Percentiles rank a stretch among this genome's conserved stretches.
Conservation (phyloP, 2,329 filamentous ascomycete genomes). For the Oidium heveae region DNA sequence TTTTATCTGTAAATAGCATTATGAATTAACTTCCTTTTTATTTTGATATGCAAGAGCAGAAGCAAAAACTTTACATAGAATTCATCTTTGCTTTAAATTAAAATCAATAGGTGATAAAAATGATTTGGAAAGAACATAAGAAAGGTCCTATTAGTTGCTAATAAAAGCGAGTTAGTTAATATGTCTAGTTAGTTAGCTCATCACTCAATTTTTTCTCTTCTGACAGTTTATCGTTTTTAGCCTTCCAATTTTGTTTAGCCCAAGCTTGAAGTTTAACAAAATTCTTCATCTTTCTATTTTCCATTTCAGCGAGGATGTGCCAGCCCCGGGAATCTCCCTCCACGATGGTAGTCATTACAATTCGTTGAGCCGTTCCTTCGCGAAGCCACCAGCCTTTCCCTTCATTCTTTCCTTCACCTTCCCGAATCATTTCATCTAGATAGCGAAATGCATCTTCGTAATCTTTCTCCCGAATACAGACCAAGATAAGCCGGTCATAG, state of each 20-base stretch:
- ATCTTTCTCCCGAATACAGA: slow-evolving; percentile 20
- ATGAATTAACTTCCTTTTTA: no score
- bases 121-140: no score
- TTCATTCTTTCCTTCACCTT: slow-evolving; percentile 13
- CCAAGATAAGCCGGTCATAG: slow-evolving; percentile 34
- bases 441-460: slow-evolving; percentile 23
- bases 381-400: slow-evolving; percentile 13
- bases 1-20: not conserved
- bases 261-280: slow-evolving; percentile 2
- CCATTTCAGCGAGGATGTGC: slow-evolving; percentile 9
- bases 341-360: slow-evolving; percentile 7
- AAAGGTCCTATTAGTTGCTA: no score
- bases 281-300: slow-evolving; percentile 4
- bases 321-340: slow-evolving; percentile 7
- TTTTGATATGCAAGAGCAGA: no score
- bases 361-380: slow-evolving; percentile 6
- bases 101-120: no score
- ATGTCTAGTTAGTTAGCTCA: no score
- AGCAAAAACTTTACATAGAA: no score
- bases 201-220: no score
- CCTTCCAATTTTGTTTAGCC: slow-evolving; percentile 1
- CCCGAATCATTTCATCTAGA: slow-evolving; percentile 22
- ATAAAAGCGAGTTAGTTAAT: no score
- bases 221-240: not conserved
- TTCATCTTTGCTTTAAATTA: no score